Conservation (phyloP, 164 flowering plant species). For the Macadamia tetraphylla region DNA sequence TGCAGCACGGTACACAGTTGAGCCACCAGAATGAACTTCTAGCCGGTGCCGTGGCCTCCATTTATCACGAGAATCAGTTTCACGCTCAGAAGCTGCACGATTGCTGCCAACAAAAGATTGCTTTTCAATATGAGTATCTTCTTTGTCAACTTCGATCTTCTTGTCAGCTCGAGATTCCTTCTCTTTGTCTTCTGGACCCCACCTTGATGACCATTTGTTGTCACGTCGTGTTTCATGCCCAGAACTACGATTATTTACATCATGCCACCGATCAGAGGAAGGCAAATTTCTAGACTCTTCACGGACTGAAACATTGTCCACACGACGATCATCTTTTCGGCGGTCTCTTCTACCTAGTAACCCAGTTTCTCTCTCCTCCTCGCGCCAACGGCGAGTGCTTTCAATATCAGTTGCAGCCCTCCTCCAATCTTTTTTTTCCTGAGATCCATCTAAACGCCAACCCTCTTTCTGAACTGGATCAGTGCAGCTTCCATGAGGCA, state of each 20-base stretch:
- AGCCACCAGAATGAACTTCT: conserved; percentile 57
- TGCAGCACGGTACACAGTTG: conserved; percentile 63
- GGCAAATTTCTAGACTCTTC: conserved; percentile 60
- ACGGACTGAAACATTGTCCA: conserved; percentile 37
- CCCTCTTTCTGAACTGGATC: conserved; percentile 57
- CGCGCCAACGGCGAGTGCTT: conserved; percentile 78
- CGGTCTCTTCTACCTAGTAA: conserved; percentile 76
- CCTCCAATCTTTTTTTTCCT: conserved; percentile 82
- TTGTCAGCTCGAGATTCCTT: conserved; percentile 65
- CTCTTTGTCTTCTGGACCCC: conserved; percentile 98
- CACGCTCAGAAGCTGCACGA: conserved; percentile 61
- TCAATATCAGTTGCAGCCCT: conserved; percentile 53
- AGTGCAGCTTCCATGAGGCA: conserved; percentile 22
- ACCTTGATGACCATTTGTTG: conserved; percentile 86
- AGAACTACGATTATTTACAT: conserved; percentile 47
- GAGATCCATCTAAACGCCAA: conserved; percentile 66
- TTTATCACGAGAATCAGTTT: conserved; percentile 80
- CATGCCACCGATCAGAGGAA: conserved; percentile 71
- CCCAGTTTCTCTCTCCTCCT: conserved; percentile 94
- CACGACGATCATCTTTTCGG: conserved; percentile 66
- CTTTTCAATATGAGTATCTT: conserved; percentile 53
- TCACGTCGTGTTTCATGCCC: conserved; percentile 70
- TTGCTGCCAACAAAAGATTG: conserved; percentile 34
- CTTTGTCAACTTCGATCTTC: conserved; percentile 58
- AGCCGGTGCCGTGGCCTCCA: conserved; percentile 95